phyloP scores from a whole-genome alignment of 495 filamentous ascomycete genomes.

The Podospora didyma region DNA sequence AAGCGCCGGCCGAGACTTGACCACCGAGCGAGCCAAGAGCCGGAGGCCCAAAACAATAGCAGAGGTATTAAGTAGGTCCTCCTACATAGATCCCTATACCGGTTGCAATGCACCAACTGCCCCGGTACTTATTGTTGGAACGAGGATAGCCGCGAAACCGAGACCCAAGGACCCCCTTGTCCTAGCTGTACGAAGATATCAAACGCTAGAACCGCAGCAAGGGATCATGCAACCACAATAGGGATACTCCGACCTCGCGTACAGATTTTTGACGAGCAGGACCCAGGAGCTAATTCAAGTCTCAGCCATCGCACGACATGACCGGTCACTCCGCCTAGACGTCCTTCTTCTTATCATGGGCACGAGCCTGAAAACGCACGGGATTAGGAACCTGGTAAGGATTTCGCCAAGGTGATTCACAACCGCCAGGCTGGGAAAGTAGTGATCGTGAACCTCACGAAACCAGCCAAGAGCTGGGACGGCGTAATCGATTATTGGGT shows the following conservation, averaged over 20 bases:
- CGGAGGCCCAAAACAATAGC: slow-evolving; percentile 5
- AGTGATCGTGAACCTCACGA: slow-evolving; percentile 11
- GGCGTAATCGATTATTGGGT: slow-evolving; percentile 14
- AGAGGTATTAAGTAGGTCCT: slow-evolving; percentile 11
- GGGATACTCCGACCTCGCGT: slow-evolving; percentile 10
- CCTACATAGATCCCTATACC: slow-evolving; percentile 13
- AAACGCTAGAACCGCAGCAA: slow-evolving; percentile 7
- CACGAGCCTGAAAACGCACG: slow-evolving; percentile 13
- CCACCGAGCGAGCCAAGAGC: slow-evolving; percentile 3
- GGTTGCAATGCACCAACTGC: slow-evolving; percentile 13
- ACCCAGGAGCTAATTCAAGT: slow-evolving; percentile 13
- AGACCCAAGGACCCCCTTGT: slow-evolving; percentile 7
- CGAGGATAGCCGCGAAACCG: slow-evolving; percentile 8
- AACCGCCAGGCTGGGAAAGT: slow-evolving; percentile 12
- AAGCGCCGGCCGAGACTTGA: slow-evolving; percentile 1
- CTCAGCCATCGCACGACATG: slow-evolving; percentile 12
- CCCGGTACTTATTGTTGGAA: slow-evolving; percentile 7
- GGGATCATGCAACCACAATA: slow-evolving; percentile 11
- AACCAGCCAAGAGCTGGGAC: slow-evolving; percentile 11
- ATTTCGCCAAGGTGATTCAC: slow-evolving; percentile 11
- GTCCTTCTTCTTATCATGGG: slow-evolving; percentile 18
- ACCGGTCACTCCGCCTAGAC: slow-evolving; percentile 13
- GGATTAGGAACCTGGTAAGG: slow-evolving; percentile 14
- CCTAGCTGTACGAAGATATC: slow-evolving; percentile 11
- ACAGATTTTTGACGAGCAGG: slow-evolving; percentile 12